Evolutionary conservation across 495 filamentous ascomycete genomes (phyloP), one percentile per base, ranked within the genome.

Genomic region (Durotheca rogersii): DNA sequence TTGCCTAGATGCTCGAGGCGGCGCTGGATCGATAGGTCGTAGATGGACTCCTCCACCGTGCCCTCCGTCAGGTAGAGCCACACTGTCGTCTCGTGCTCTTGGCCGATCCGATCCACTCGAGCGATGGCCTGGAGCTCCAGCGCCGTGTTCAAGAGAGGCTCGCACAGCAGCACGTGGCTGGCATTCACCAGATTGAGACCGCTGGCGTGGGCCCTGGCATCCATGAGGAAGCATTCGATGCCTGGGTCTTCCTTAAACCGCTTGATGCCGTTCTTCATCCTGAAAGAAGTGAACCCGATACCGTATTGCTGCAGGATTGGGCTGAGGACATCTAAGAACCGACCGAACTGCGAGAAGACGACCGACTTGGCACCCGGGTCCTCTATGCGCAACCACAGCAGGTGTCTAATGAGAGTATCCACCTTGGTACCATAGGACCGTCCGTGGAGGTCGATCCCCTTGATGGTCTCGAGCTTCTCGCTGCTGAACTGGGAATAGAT

Each of bases 111-210:
- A 65, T 98, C 89, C 0, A 98, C 90, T 37, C 92, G 85, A 4
- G 90, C 89, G 56, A 96, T 94, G 2, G 90, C 92, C 61, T 98
- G 92, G 4, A 96, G 77, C 59, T 96, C 92, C 6, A 98, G 82
- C 1, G 92, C 89, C 4, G 91, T 87, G 63, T 96, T 95, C 55
- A 96, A 81, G 3, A 96, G 70, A 1, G 92, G 92, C 66, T 98
- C 92, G 66, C 90, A 96, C 6, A 98, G 73, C 57, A 98, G 92
- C 1, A 98, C 90, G 64, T 98, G 88, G 7, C 84, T 95, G 3
- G 92, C 93, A 64, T 92, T 91, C 53, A 95, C 83, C 3, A 98
- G 74, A 54, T 91, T 98, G 19, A 98, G 70, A 0, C 92, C 92
- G 1, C 87, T 88, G 2, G 89, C 86, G 62, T 95, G 89, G 0